These are phyloP conservation scores for Fusarium succisae DNA, from an alignment of 2,329 filamentous ascomycete species.

Conservation along the genomic window DNA sequence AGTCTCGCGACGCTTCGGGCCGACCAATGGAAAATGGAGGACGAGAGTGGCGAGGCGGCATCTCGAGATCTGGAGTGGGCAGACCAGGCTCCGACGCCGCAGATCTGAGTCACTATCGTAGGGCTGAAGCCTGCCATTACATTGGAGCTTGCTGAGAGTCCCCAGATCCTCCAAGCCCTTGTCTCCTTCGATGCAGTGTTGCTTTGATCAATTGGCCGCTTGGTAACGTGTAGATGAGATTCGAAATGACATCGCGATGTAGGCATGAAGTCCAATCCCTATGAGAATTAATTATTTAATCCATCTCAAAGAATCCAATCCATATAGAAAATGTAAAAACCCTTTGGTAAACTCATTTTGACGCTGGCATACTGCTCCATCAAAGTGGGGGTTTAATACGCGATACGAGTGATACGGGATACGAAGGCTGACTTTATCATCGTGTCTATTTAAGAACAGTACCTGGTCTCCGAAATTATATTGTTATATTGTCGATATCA, in stretches of 20 bases:
- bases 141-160: neutral
- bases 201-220: no score
- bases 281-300: accelerated
- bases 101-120: neutral
- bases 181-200: neutral
- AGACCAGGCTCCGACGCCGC: neutral
- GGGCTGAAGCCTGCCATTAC: neutral
- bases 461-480: no score
- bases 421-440: slow-evolving; percentile 48
- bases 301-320: neutral
- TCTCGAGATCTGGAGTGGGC: neutral
- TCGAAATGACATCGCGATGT: accelerated
- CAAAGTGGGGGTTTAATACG: neutral
- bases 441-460: neutral
- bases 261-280: neutral
- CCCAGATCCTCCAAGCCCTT: accelerated
- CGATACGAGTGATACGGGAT: neutral
- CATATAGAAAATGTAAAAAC: no score
- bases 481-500: accelerated
- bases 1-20: neutral
- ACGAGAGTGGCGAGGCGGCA: neutral
- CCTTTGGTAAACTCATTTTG: no score
- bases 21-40: neutral
- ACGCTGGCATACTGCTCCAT: no score
- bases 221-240: accelerated